Percentiles rank a stretch among this genome's conserved stretches.
Conservation (phyloP, 805 yeast species). For the Yamadazyma philogaea region DNA sequence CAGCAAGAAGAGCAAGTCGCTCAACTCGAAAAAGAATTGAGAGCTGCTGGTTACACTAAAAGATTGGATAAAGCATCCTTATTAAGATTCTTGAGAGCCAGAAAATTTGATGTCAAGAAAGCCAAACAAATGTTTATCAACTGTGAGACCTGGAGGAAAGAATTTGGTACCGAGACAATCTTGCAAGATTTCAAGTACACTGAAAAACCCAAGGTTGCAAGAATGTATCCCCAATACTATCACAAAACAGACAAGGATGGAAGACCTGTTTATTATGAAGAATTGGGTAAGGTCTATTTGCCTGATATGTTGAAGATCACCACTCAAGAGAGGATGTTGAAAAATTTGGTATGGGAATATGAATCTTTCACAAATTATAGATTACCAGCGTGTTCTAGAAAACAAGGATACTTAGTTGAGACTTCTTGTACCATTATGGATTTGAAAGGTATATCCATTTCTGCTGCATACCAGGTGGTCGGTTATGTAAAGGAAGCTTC, state of each 20-base stretch:
- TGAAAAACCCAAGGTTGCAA: slow-evolving; percentile 90
- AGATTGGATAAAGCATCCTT: slow-evolving; percentile 86
- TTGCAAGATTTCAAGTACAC: slow-evolving; percentile 83
- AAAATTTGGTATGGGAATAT: slow-evolving; percentile 96
- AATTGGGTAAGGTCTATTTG: slow-evolving; percentile 86
- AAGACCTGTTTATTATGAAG: slow-evolving; percentile 93
- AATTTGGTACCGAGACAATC: slow-evolving; percentile 82
- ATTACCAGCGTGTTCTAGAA: slow-evolving; percentile 92
- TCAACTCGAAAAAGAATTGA: slow-evolving; percentile 55
- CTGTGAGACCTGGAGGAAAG: slow-evolving; percentile 91
- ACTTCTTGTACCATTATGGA: slow-evolving; percentile 96
- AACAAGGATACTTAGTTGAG: slow-evolving; percentile 73
- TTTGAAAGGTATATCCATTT: slow-evolving; percentile 86
- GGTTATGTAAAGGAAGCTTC: slow-evolving; percentile 92
- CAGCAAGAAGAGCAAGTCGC: slow-evolving; percentile 61
- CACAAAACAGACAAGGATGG: slow-evolving; percentile 97
- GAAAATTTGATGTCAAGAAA: slow-evolving; percentile 82
- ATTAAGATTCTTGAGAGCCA: slow-evolving; percentile 85
- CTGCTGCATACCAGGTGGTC: slow-evolving; percentile 80
- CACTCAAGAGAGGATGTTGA: slow-evolving; percentile 91
- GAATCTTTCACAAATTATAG: slow-evolving; percentile 83
- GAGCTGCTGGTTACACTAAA: slow-evolving; percentile 63
- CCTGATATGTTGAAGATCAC: slow-evolving; percentile 91
- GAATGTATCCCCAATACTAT: slow-evolving; percentile 92
- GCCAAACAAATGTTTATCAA: slow-evolving; percentile 79